A percentile compares a stretch with the other conserved stretches of the same genome.
These are phyloP conservation scores for Arabidopsis suecica DNA, from an alignment of 345 rosid species.

Conservation along the genomic window DNA sequence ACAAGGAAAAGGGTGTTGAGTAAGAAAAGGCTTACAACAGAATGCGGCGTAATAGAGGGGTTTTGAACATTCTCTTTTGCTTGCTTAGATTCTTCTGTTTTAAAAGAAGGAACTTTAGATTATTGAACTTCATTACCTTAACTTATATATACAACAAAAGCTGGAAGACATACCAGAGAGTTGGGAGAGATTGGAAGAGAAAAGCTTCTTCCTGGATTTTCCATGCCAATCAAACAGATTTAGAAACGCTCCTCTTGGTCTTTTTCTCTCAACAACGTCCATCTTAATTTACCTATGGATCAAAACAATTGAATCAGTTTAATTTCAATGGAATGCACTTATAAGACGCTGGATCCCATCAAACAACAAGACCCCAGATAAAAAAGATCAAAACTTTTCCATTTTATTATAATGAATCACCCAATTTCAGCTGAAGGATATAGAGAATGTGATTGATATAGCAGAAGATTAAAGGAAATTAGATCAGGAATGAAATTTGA, in stretches of 20 bases:
- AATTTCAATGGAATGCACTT: neutral
- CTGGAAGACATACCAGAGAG: slow-evolving; percentile 48
- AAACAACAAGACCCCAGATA: neutral
- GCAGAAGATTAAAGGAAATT: slow-evolving; percentile 1
- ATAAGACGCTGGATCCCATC: neutral
- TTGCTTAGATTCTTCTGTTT: slow-evolving; percentile 43
- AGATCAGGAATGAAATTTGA: neutral
- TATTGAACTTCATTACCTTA: neutral
- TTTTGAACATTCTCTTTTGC: slow-evolving; percentile 42
- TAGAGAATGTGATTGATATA: neutral
- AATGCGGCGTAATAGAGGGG: slow-evolving; percentile 14
- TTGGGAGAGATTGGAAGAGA: slow-evolving; percentile 56
- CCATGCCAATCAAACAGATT: slow-evolving; percentile 92
- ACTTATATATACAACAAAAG: neutral
- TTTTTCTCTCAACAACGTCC: slow-evolving; percentile 69
- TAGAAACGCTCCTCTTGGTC: slow-evolving; percentile 74
- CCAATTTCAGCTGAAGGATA: neutral
- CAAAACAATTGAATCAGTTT: slow-evolving; percentile 19
- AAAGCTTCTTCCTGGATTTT: slow-evolving; percentile 91
- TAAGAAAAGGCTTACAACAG: slow-evolving; percentile 36
- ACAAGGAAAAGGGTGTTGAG: neutral
- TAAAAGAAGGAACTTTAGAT: slow-evolving; percentile 10
- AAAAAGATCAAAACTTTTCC: neutral
- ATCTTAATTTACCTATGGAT: slow-evolving; percentile 50
- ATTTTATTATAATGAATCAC: neutral